Percentiles rank a stretch among this genome's conserved stretches.
Evolutionary conservation across 1,139 yeast genomes (phyloP).

Genomic region (Saccharomycopsis hybrid): DNA sequence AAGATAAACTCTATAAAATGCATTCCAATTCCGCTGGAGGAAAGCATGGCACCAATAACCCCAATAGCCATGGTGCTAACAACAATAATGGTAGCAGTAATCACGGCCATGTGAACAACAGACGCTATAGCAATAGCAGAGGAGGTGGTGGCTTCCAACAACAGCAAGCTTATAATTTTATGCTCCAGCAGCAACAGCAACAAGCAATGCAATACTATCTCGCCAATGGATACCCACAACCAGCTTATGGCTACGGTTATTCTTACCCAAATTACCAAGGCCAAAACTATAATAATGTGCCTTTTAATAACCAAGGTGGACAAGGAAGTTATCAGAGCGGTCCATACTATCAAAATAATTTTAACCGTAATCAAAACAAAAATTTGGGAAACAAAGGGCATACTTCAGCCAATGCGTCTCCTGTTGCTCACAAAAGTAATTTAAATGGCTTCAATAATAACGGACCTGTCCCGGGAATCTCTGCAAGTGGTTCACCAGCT

Average conservation of each 20-base stretch:
- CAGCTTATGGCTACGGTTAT: too few relatives aligned
- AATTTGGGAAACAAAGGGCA: background rate
- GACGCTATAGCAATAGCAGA: slow-evolving; percentile 1
- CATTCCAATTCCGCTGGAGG: too few relatives aligned
- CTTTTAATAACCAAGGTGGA: background rate
- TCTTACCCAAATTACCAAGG: background rate
- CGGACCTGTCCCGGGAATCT: background rate
- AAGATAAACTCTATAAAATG: too few relatives aligned
- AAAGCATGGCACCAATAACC: background rate
- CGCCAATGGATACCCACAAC: too few relatives aligned
- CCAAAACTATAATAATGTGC: background rate
- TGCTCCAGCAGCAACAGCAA: background rate
- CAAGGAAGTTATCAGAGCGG: background rate
- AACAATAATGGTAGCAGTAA: background rate
- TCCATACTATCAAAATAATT: too few relatives aligned
- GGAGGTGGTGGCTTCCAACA: background rate
- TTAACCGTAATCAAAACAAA: background rate
- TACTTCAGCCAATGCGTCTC: slow-evolving; percentile 1
- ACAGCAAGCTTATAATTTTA: background rate
- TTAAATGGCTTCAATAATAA: background rate
- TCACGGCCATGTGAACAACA: too few relatives aligned
- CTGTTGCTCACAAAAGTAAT: slow-evolving; percentile 1
- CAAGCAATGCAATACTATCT: too few relatives aligned
- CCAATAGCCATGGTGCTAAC: background rate
- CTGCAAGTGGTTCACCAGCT: background rate